A percentile compares a stretch with the other conserved stretches of the same genome.
These are phyloP conservation scores for Talaromyces nanjingensis DNA, from an alignment of 495 filamentous ascomycete genomes.

Conservation along the genomic window DNA sequence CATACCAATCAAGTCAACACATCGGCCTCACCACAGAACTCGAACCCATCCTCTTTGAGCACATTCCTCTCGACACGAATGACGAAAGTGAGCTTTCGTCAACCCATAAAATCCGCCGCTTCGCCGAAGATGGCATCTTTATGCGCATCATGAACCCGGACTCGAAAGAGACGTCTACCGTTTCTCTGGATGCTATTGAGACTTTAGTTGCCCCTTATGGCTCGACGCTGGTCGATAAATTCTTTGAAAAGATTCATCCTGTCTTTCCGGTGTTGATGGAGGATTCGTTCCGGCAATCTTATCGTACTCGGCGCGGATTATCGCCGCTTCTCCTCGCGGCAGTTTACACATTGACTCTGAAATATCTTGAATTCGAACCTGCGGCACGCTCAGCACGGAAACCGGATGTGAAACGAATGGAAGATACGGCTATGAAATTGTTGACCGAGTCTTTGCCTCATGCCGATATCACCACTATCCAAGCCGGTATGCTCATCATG, in stretches of 20 bases:
- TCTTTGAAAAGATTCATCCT: slow-evolving; percentile 82
- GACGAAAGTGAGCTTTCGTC: slow-evolving; percentile 29
- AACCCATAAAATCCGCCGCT: slow-evolving; percentile 55
- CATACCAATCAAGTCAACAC: slow-evolving; percentile 41
- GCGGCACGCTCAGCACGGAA: slow-evolving; percentile 56
- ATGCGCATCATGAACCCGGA: slow-evolving; percentile 46
- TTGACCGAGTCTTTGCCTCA: slow-evolving; percentile 71
- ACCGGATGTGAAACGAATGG: slow-evolving; percentile 68
- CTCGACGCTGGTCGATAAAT: slow-evolving; percentile 72
- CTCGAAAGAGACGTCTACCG: slow-evolving; percentile 32
- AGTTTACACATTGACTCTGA: slow-evolving; percentile 84
- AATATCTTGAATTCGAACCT: slow-evolving; percentile 76
- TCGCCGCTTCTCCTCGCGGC: slow-evolving; percentile 80
- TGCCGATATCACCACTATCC: slow-evolving; percentile 86
- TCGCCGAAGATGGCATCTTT: slow-evolving; percentile 79
- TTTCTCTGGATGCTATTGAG: slow-evolving; percentile 75
- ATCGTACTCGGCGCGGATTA: slow-evolving; percentile 68
- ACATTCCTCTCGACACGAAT: slow-evolving; percentile 35
- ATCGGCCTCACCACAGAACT: slow-evolving; percentile 49
- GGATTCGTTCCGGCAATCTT: slow-evolving; percentile 77
- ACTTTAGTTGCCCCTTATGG: slow-evolving; percentile 76
- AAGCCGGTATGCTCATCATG: slow-evolving; percentile 82
- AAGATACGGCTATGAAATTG: slow-evolving; percentile 66
- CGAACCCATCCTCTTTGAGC: slow-evolving; percentile 43
- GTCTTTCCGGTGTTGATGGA: slow-evolving; percentile 88